These are phyloP conservation scores for Allium cepa DNA, from an alignment of 106 monocot species.

Conservation along the genomic window DNA sequence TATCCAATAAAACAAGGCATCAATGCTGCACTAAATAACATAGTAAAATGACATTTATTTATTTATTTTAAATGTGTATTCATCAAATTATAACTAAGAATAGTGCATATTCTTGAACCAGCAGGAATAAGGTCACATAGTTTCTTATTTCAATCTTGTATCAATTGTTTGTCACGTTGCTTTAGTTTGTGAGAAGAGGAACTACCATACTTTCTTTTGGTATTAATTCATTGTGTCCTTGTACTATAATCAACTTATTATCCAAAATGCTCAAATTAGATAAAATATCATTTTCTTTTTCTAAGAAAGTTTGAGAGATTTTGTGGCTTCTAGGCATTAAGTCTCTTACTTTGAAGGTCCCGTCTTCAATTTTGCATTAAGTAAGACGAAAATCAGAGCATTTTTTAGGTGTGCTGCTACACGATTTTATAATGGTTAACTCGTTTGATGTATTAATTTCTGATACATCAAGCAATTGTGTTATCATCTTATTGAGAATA, in stretches of 20 bases:
- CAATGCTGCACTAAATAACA: conserved; percentile 78
- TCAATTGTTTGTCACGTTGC: conserved; percentile 86
- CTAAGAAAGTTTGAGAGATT: conserved; percentile 3
- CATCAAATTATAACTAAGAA: background rate
- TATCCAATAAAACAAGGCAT: conserved; percentile 61
- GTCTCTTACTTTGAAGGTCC: conserved; percentile 12
- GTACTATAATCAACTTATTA: conserved; percentile 6
- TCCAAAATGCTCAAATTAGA: conserved; percentile 16
- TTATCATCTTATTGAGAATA: conserved; percentile 24
- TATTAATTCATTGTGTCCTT: conserved; percentile 5
- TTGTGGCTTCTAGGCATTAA: background rate
- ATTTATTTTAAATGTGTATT: background rate
- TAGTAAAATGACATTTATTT: background rate
- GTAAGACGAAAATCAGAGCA: conserved; percentile 23
- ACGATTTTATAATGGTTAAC: conserved; percentile 8
- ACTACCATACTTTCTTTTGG: conserved; percentile 22
- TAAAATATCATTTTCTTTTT: conserved; percentile 11
- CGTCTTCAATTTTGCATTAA: conserved; percentile 22
- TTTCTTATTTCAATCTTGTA: conserved; percentile 83
- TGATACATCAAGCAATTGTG: conserved; percentile 13
- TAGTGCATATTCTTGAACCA: conserved; percentile 41
- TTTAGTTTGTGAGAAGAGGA: conserved; percentile 27
- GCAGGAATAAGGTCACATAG: conserved; percentile 76
- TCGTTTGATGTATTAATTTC: conserved; percentile 18
- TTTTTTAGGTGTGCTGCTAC: conserved; percentile 24